These are phyloP conservation scores for Coemansia sp. DNA, from an alignment of 371 early-diverging fungal species.

Conservation along the genomic window DNA sequence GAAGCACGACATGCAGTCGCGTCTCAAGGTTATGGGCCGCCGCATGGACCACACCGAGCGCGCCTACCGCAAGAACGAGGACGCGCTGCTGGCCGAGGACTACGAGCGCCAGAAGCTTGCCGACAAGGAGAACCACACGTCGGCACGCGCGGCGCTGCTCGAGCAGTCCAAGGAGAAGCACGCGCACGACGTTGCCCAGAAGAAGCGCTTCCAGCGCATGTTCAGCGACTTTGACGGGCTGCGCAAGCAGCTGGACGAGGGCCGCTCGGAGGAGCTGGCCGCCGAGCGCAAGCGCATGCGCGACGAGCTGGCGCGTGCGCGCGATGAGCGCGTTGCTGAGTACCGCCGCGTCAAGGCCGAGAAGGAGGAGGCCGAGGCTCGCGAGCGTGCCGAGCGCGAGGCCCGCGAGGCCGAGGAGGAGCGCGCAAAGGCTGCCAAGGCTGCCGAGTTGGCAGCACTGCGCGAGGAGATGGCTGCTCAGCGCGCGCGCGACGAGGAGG, in stretches of 20 bases:
- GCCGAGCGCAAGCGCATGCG: conserved; percentile 56
- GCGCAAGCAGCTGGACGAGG: conserved; percentile 61
- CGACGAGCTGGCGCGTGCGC: conserved; percentile 70
- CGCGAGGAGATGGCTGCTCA: conserved; percentile 47
- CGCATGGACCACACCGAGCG: conserved; percentile 93
- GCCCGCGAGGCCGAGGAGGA: conserved; percentile 37
- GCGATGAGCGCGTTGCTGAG: conserved; percentile 63
- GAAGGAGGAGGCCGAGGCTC: conserved; percentile 31
- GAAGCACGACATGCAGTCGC: conserved; percentile 73
- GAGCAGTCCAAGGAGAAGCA: conserved; percentile 66
- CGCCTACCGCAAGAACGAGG: conserved; percentile 93
- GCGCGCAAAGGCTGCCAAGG: conserved; percentile 35
- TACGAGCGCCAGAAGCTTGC: conserved; percentile 84
- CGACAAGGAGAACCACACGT: conserved; percentile 80
- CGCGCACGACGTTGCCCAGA: conserved; percentile 71
- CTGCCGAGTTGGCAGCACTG: conserved; percentile 36
- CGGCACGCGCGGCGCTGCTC: conserved; percentile 66
- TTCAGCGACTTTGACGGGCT: conserved; percentile 71
- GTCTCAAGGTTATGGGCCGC: conserved; percentile 72
- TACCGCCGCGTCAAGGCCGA: conserved; percentile 49
- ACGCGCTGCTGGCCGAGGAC: conserved; percentile 86
- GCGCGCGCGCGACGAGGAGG: conserved; percentile 46
- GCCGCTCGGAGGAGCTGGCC: conserved; percentile 58
- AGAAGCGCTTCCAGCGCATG: conserved; percentile 77
- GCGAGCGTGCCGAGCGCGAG: conserved; percentile 46